Evolutionary conservation across 163 green algal species (phyloP).

Genomic region (Picocystis sp.): DNA sequence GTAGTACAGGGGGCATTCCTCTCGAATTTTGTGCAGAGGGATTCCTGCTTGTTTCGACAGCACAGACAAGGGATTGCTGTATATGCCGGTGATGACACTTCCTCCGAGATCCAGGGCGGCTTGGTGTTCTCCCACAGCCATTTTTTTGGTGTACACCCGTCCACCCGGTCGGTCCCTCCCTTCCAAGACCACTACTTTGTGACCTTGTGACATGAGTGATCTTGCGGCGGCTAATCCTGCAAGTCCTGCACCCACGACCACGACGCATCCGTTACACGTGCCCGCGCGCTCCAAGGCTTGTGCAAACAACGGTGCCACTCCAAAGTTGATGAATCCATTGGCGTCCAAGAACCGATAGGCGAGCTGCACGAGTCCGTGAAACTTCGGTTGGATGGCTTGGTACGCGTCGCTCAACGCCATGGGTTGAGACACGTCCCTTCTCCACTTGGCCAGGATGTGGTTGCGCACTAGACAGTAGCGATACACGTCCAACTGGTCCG

Average conservation of each 20-base stretch:
- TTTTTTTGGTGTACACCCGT: conserved; percentile 54
- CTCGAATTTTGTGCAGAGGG: conserved; percentile 53
- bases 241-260: conserved; percentile 68
- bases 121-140: conserved; percentile 17
- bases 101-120: conserved; percentile 61
- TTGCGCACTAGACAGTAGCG: conserved; percentile 55
- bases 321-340: conserved; percentile 90
- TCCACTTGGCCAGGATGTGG: conserved; percentile 52
- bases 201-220: conserved; percentile 56
- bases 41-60: conserved; percentile 62
- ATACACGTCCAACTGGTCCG: conserved; percentile 18
- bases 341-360: conserved; percentile 38
- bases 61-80: conserved; percentile 85
- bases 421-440: conserved; percentile 31
- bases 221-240: conserved; percentile 63
- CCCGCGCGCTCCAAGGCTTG: neutral
- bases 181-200: conserved; percentile 75
- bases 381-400: conserved; percentile 6
- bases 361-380: conserved; percentile 8
- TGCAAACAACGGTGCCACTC: conserved; percentile 25
- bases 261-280: conserved; percentile 31
- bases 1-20: conserved; percentile 21
- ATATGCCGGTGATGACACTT: conserved; percentile 76
- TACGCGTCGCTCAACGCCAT: neutral
- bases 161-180: conserved; percentile 56